Evolutionary conservation across 1,284 basidiomycete genomes (phyloP), one percentile per base, ranked within the genome.

Genomic region (Malassezia nana): DNA sequence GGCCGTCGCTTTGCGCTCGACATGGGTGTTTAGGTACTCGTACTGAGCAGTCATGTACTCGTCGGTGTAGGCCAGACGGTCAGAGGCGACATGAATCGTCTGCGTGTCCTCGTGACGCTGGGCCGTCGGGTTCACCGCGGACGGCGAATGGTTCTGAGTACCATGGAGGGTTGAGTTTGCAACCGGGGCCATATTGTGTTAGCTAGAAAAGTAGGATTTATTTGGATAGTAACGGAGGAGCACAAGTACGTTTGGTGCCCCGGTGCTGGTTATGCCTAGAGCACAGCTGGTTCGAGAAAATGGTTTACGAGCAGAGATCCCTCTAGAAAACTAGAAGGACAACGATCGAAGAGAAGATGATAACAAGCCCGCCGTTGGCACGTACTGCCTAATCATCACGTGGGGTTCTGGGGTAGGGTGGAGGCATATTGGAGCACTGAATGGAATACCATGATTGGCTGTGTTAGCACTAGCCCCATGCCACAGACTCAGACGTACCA

Each of bases 221-320:
- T 52, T 67, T 58, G 28, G 54, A 56, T 44, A 62, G 52, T 56
- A 70, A 55, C 45, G 61, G 59, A 44, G 66, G 61, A 53, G 70
- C 63, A 61, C 64, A 64, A 54, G 66, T 60, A 62, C 70, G 70
- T 52, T 63, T 65, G 54, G 49, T 63, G 65, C 70, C 70, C 64
- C 70, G 63, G 68, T 69, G 59, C 51, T 52, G 64, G 58, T 58
- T 55, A 54, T 64, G 70, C 43, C 58, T 62, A 33, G 67, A 69
- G 66, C 69, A 65, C 50, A 71, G 62, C 55, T 68, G 64, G 60
- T 72, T 71, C 60, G 69, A 60, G 61, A 66, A 73, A 67, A 69
- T 71, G 67, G 41, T 68, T 48, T 31, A 16, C 22, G 20, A 16
- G 10, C 32, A 26, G 15, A 18, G 18, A 35, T 44, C 47, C 53